Conservation (phyloP, 768 basidiomycete genomes). For the Hydnomerulius pinastri region DNA sequence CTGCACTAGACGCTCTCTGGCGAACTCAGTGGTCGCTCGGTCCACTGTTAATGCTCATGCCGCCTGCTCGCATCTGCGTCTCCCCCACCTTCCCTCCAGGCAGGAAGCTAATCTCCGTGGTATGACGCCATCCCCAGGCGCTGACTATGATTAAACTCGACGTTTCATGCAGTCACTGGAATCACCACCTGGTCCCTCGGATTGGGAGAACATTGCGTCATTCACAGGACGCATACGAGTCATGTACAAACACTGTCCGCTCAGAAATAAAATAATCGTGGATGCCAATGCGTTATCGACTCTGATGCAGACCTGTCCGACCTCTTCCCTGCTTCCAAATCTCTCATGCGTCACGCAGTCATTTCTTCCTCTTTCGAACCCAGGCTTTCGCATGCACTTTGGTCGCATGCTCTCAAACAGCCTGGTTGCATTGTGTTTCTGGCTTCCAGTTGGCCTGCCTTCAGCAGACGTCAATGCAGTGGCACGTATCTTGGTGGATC, state of each 20-base stretch:
- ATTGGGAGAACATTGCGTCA: background rate
- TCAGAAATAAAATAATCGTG: background rate
- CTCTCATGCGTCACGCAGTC: background rate
- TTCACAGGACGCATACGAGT: background rate
- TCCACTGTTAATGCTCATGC: constrained; percentile 1
- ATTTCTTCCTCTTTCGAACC: background rate
- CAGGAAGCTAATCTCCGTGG: too few relatives aligned
- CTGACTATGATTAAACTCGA: background rate
- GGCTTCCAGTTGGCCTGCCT: background rate
- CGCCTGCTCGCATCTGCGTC: too few relatives aligned
- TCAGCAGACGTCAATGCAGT: background rate
- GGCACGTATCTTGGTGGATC: background rate
- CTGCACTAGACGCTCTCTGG: constrained; percentile 5
- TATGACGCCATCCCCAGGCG: too few relatives aligned
- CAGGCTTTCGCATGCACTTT: background rate
- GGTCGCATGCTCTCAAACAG: background rate
- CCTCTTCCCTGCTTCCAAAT: background rate
- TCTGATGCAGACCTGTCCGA: background rate
- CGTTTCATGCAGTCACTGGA: background rate
- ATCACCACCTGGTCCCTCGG: background rate
- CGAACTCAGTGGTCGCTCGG: constrained; percentile 2
- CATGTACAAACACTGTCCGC: background rate
- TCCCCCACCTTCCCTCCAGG: too few relatives aligned
- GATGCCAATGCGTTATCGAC: background rate
- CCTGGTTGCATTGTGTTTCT: background rate